phyloP scores from a whole-genome alignment of 169 alveolate genomes.

The Cryptosporidium sp. region DNA sequence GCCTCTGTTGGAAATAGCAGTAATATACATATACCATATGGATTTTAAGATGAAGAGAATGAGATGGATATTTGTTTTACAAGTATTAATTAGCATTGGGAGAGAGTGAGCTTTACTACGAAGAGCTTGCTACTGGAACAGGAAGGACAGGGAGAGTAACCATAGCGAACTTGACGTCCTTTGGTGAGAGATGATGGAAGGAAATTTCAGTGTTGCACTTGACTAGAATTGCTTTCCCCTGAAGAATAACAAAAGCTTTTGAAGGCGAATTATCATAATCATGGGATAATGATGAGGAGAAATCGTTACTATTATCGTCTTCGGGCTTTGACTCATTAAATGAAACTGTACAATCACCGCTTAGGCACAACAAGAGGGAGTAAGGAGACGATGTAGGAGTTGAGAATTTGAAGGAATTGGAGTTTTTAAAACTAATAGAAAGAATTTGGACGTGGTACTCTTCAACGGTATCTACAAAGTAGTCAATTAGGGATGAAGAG shows the following conservation, averaged over 20 bases:
- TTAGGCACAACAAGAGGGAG: not conserved
- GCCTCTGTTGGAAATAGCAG: not conserved
- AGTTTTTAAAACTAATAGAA: not conserved
- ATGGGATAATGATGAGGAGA: too few relatives aligned
- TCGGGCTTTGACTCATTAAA: too few relatives aligned
- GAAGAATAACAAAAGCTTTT: not conserved
- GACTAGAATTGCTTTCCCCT: not conserved
- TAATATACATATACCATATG: constrained; percentile 35
- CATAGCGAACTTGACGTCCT: not conserved
- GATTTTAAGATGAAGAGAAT: not conserved
- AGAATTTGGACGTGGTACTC: constrained; percentile 28
- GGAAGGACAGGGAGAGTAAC: not conserved
- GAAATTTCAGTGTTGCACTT: not conserved
- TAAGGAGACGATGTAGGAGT: not conserved
- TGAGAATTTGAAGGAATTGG: not conserved
- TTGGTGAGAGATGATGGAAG: not conserved
- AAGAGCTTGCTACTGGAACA: not conserved
- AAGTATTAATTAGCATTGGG: not conserved
- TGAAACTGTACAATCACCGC: not conserved
- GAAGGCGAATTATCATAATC: too few relatives aligned
- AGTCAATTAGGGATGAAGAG: not conserved
- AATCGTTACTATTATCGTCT: too few relatives aligned
- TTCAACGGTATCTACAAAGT: not conserved
- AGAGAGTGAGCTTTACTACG: too few relatives aligned
- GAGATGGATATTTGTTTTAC: not conserved